phyloP scores from a whole-genome alignment of 2,329 filamentous ascomycete species.

The Penicillium polonicum region DNA sequence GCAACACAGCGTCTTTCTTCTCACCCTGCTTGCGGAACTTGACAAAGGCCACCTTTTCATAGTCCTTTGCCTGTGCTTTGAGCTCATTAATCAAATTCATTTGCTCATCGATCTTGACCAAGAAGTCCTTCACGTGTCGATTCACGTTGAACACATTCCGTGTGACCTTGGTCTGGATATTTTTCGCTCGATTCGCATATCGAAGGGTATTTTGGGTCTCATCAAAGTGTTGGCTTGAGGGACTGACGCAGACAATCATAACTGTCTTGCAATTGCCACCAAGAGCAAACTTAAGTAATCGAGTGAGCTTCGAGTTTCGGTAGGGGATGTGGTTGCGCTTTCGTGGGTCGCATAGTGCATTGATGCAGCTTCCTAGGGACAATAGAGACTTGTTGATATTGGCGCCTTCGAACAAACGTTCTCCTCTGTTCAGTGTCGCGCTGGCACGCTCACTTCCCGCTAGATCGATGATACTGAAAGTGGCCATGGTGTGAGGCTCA shows the following conservation, averaged over 20 bases:
- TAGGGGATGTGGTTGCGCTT: conserved; percentile 95
- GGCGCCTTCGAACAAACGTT: conserved; percentile 85
- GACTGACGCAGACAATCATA: conserved; percentile 99
- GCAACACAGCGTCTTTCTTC: conserved; percentile 72
- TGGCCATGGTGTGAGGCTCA: conserved; percentile 97
- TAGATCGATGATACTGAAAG: conserved; percentile 94
- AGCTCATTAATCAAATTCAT: conserved; percentile 96
- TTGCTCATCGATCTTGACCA: conserved; percentile 99
- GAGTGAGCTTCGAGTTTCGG: conserved; percentile 94
- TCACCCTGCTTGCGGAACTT: conserved; percentile 91
- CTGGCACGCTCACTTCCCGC: conserved; percentile 94
- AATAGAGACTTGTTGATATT: conserved; percentile 99
- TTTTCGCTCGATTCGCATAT: conserved; percentile 97
- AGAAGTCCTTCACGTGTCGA: conserved; percentile 96
- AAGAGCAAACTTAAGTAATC: conserved; percentile 92
- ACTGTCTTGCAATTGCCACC: conserved; percentile 98
- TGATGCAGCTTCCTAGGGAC: conserved; percentile 94
- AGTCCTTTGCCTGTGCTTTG: conserved; percentile 87
- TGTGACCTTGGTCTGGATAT: conserved; percentile 99
- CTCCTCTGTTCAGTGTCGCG: conserved; percentile 93
- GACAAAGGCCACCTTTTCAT: conserved; percentile 73
- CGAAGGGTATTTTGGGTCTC: conserved; percentile 97
- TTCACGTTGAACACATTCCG: conserved; percentile 99
- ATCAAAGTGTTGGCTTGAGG: conserved; percentile 93
- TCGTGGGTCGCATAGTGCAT: conserved; percentile 88